Evolutionary conservation across 441 rosid species (phyloP), one percentile per base, ranked within the genome.

Genomic region (Populus hybrid): DNA sequence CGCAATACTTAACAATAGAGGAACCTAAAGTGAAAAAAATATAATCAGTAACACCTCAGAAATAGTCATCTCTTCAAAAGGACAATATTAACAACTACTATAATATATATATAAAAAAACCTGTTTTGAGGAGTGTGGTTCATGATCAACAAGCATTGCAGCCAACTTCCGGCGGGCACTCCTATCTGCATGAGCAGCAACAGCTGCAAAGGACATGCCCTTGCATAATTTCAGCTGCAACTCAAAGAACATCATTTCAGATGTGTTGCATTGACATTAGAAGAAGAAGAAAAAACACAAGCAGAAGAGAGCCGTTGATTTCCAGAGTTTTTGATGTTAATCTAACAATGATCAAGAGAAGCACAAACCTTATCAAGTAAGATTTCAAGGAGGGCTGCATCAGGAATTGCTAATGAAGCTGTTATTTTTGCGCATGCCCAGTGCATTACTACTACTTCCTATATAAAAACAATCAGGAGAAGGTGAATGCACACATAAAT

Each of bases 381-480:
- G 82, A 93, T 87, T 82, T 96, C 98, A 78, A 96, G 92, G 81
- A 96, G 97, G 74, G 86, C 77, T 76, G 90, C 83, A 84, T 96
- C 99, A 73, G 98, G 93, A 84, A 92, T 90, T 78, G 98, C 88
- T 82, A 90, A 85, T 31, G 97, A 96, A 85, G 98, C 92, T 68
- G 98, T 87, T 81, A 96, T 93, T 88, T 94, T 94, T 50, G 94
- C 86, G 85, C 99, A 94, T 36, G 99, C 95, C 99, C 99, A 96
- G 74, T 96, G 99, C 98, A 94, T 96, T 88, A 94, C 90, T 81
- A 93, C 99, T 82, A 90, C 94, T 86, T 94, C 99, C 99, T 94
- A 74, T 16, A 78, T 63, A 66, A 84, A 59, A 38, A 75, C 82
- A 74, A 82, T 11, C 35, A 50, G 63, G 18, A 23, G 26, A 29